phyloP scores from a whole-genome alignment of 495 filamentous ascomycete species.

The Penicillium cataractarum region DNA sequence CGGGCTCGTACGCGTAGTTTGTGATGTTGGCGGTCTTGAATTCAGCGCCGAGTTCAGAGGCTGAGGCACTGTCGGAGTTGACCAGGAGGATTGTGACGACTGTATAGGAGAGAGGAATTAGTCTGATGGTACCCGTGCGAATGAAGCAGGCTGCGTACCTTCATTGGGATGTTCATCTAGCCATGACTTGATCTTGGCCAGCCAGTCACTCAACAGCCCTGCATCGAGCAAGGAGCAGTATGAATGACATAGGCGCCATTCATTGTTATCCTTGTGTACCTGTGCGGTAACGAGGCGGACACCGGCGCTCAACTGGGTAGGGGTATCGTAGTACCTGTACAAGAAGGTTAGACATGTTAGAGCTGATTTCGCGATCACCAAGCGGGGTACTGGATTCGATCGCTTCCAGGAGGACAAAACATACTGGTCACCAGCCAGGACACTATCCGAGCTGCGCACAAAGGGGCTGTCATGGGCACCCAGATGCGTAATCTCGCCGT shows the following conservation, averaged over 20 bases:
- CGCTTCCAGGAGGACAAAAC: conserved; percentile 17
- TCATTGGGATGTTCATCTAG: conserved; percentile 71
- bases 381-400: neutral
- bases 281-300: conserved; percentile 73
- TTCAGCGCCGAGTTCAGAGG: conserved; percentile 55
- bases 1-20: conserved; percentile 62
- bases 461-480: conserved; percentile 69
- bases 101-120: conserved; percentile 12
- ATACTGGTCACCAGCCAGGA: conserved; percentile 65
- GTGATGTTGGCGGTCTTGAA: conserved; percentile 63
- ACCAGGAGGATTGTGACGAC: conserved; percentile 77
- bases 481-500: conserved; percentile 65
- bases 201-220: conserved; percentile 64
- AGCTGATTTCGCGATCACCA: neutral
- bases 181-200: conserved; percentile 66
- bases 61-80: conserved; percentile 65
- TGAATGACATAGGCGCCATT: conserved; percentile 69
- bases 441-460: conserved; percentile 55
- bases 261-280: conserved; percentile 62
- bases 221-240: conserved; percentile 66
- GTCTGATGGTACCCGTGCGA: conserved; percentile 1
- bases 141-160: conserved; percentile 30
- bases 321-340: conserved; percentile 65
- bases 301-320: conserved; percentile 69
- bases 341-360: conserved; percentile 4